Percentiles rank a stretch among this genome's conserved stretches.
These are phyloP conservation scores for Rhodotorula graminis DNA, from an alignment of 768 basidiomycete species.

Conservation along the genomic window DNA sequence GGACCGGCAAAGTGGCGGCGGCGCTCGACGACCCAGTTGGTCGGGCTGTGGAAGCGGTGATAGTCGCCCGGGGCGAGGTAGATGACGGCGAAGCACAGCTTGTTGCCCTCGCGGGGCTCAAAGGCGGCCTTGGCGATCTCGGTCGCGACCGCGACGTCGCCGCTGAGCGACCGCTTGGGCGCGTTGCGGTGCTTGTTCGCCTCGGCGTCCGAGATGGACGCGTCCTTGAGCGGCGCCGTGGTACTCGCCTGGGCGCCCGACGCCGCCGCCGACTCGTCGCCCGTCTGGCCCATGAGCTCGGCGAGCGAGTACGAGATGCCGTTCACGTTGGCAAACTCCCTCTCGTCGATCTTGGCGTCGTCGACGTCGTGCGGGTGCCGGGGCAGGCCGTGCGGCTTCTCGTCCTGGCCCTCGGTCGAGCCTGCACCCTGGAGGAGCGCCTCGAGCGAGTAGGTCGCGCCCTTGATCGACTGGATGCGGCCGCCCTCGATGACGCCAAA, in stretches of 20 bases:
- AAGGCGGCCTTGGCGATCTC: constrained; percentile 56
- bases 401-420: constrained; percentile 47
- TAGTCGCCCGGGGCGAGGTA: constrained; percentile 99
- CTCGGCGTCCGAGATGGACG: constrained; percentile 18
- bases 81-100: constrained; percentile 86
- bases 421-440: constrained; percentile 67
- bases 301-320: constrained; percentile 94
- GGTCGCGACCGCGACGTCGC: constrained; percentile 58
- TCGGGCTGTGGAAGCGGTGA: constrained; percentile 93
- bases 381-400: constrained; percentile 51
- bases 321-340: constrained; percentile 91
- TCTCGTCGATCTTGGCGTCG: constrained; percentile 60
- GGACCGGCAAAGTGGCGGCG: constrained; percentile 85
- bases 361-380: constrained; percentile 32
- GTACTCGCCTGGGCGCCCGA: not conserved
- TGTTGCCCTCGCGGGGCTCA: constrained; percentile 59
- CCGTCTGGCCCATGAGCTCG: constrained; percentile 66
- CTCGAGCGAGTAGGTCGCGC: constrained; percentile 91
- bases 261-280: constrained; percentile 1
- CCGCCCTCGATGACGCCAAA: constrained; percentile 74
- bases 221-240: not conserved
- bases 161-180: constrained; percentile 19
- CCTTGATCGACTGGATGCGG: constrained; percentile 93
- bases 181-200: constrained; percentile 8
- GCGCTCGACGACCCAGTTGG: constrained; percentile 95